Conservation (phyloP, 2,329 filamentous ascomycete species). For the Apiospora malaysiana region DNA sequence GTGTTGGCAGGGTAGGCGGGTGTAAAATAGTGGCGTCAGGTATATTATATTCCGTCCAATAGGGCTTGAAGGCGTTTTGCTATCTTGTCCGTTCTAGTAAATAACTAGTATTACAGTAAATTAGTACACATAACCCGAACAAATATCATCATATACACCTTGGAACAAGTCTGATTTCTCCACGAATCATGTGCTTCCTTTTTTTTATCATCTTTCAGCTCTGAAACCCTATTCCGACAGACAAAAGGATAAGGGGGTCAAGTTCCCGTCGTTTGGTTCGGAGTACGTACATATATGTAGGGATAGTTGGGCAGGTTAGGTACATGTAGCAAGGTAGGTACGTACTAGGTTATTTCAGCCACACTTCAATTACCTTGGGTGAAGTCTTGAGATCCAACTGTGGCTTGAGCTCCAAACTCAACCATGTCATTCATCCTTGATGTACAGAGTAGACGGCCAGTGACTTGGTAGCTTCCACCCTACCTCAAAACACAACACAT, state of each 20-base stretch:
- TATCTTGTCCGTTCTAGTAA: constrained; percentile 5
- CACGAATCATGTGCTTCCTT: background rate
- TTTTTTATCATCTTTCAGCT: background rate
- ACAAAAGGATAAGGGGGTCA: too few relatives aligned
- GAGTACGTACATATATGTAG: too few relatives aligned
- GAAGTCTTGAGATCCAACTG: background rate
- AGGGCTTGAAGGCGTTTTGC: background rate
- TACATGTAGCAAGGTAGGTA: too few relatives aligned
- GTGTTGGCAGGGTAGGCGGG: background rate
- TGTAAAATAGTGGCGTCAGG: constrained; percentile 6
- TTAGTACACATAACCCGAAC: background rate
- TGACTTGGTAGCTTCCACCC: background rate
- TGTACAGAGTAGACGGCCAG: background rate
- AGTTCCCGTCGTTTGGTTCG: too few relatives aligned
- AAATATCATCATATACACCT: background rate
- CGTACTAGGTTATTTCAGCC: background rate
- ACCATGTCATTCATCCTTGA: background rate
- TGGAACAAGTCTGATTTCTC: background rate
- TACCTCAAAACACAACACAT: background rate
- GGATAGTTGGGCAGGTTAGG: background rate
- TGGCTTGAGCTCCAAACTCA: constrained; percentile 8
- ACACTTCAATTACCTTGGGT: background rate
- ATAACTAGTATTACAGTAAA: constrained; percentile 17
- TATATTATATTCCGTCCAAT: background rate
- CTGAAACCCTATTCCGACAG: background rate